Conservation (phyloP, 1,139 yeast species). For the Arxiozyma slooffiae region DNA sequence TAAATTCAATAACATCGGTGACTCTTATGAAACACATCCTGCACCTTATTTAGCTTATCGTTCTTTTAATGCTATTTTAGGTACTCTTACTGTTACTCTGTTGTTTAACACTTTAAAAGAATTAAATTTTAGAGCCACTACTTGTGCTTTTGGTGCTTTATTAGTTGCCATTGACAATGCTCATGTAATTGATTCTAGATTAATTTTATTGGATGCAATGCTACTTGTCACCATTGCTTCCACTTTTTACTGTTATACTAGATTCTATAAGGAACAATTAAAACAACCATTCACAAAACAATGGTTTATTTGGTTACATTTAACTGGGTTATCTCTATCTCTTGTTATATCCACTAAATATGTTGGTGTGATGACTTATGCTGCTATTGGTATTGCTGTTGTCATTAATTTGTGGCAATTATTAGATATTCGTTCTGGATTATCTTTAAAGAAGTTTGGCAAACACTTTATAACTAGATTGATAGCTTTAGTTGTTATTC, state of each 20-base stretch:
- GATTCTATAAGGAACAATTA: conserved; percentile 61
- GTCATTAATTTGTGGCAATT: conserved; percentile 77
- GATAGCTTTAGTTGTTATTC: conserved; percentile 63
- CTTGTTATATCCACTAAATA: conserved; percentile 91
- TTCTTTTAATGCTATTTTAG: conserved; percentile 69
- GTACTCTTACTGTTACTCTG: conserved; percentile 75
- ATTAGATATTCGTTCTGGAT: conserved; percentile 62
- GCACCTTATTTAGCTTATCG: conserved; percentile 90
- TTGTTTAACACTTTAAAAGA: conserved; percentile 77
- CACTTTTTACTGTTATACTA: conserved; percentile 67
- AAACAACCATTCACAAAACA: conserved; percentile 48
- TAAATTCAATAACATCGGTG: conserved; percentile 87
- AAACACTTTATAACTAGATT: conserved; percentile 74
- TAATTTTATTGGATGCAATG: conserved; percentile 86
- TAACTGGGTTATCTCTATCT: conserved; percentile 78
- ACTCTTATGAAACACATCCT: conserved; percentile 58
- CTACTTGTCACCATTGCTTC: conserved; percentile 72
- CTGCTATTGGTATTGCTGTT: conserved; percentile 81
- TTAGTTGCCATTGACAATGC: conserved; percentile 85
- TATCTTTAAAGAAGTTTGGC: conserved; percentile 46
- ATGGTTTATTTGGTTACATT: conserved; percentile 85
- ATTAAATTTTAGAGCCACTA: conserved; percentile 65
- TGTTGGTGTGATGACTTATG: conserved; percentile 86
- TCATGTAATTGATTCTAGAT: conserved; percentile 81
- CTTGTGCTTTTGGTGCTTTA: conserved; percentile 73